Evolutionary conservation across 257 asterid species (phyloP), one percentile per base, ranked within the genome.

Genomic region (Scutellaria galericulata): DNA sequence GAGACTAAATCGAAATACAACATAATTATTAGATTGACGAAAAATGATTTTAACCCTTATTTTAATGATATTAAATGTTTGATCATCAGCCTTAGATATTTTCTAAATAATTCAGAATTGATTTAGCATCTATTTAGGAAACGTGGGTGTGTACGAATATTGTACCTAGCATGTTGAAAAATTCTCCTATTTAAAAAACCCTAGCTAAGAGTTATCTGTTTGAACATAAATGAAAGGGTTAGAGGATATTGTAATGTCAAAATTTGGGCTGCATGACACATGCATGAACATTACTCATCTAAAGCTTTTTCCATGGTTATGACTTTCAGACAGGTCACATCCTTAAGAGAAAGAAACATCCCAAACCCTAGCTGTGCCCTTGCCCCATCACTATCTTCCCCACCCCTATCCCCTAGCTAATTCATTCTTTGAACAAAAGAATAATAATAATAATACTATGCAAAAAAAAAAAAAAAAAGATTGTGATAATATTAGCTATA

Each of bases 301-400:
- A 18, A 31, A 73, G 67, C 9, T 15, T 67, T 65, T 50, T 56
- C 8, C 15, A 81, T 83, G 95, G 91, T 55, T 78, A 72, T 83
- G 68, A 83, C 74, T 76, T 76, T 76, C 70, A 81, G 95, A 85
- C 97, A 85, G 74, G 97, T 88, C 93, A 88, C 88, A 84, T 88
- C 88, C 31, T 48, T 48, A 63, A 60, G 79, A 84, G 87, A 82
- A 73, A 79, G 80, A 82, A 81, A 83, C 93, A 85, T 77, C 85
- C 80, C 93, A 61, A 90, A 87, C 90, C 93, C 88, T 80, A 81
- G 88, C 53, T 83, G 88, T 76, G 86, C 84, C 90, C 86, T 79
- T 78, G 90, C 77, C 68, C 63, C 72, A 46, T 79, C 83, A 65
- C 83, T 55, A 56, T 70, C 79, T 48, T 13, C 74, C 55, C 48